Evolutionary conservation across 345 rosid genomes (phyloP).

Genomic region (Eucalyptus victrix): DNA sequence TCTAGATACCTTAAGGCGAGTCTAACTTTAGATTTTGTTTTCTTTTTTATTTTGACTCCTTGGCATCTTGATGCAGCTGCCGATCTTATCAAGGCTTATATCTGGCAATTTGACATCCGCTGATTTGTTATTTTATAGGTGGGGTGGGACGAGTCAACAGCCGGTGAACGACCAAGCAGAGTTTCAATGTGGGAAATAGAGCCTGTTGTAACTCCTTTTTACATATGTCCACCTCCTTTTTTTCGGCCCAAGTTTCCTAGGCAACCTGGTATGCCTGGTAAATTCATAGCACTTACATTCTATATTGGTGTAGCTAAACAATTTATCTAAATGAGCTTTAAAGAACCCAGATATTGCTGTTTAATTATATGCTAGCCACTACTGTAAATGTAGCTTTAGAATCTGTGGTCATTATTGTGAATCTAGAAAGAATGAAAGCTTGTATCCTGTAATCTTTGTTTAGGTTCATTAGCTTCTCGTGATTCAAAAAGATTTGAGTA

Average conservation of each 20-base stretch:
- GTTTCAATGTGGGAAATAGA: conserved; percentile 96
- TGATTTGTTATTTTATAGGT: conserved; percentile 33
- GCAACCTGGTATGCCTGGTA: conserved; percentile 90
- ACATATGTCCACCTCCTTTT: conserved; percentile 95
- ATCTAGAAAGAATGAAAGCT: background rate
- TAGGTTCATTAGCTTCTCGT: background rate
- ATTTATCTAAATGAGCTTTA: background rate
- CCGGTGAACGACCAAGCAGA: conserved; percentile 79
- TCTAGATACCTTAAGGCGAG: background rate
- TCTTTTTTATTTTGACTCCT: background rate
- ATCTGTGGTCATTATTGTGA: background rate
- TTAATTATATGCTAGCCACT: background rate
- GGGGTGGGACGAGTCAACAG: conserved; percentile 97
- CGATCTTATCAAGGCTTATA: background rate
- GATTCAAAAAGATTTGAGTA: background rate
- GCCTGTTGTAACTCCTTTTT: conserved; percentile 89
- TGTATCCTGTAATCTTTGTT: background rate
- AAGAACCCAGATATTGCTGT: background rate
- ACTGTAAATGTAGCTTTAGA: background rate
- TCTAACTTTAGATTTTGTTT: background rate
- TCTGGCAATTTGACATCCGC: background rate
- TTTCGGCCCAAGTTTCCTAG: conserved; percentile 83
- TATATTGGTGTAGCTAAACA: background rate
- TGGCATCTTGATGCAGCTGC: background rate
- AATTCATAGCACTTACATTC: background rate